Evolutionary conservation across 306 rosid genomes (phyloP), one percentile per base, ranked within the genome.

Genomic region (Oemleria cerasiformis): DNA sequence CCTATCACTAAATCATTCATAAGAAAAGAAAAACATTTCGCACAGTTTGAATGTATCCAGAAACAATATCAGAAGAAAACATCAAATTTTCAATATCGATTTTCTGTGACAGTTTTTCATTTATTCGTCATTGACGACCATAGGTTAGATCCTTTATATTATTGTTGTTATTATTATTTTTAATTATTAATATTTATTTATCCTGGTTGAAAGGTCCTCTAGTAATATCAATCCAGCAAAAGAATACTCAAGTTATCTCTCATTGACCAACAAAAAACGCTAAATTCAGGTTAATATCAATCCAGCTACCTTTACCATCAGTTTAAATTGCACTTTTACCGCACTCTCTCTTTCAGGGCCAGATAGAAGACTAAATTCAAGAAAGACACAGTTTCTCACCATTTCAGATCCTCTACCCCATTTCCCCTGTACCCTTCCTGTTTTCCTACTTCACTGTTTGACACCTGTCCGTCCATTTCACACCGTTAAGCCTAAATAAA

Each of bases 251-350:
- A 0, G 8, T 15, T 61, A 30, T 38, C 19, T 61, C 10, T 4
- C 11, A 39, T 61, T 38, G 7, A 61, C 66, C 20, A 17, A 16
- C 34, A 59, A 14, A 8, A 38, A 17, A 61, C 1, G 7, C 2
- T 4, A 40, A 51, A 54, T 54, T 21, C 23, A 47, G 57, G 51
- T 40, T 25, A 54, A 54, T 4, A 6, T 14, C 14, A 11, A 66
- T 30, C 16, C 0, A 49, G 4, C 71, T 2, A 42, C 45, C 19
- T 49, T n/a, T 4, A 34, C 39, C 38, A 53, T 38, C 40, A 20
- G 50, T 20, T 30, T 25, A 69, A 10, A 17, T 39, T 61, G 66
- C 13, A 69, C 39, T 13, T 69, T 48, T 21, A 70, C 13, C 74
- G 23, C 55, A 12, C 41, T 19, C 12, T 7, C 41, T 7, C 21